Evolutionary conservation across 2,329 filamentous ascomycete genomes (phyloP).

Genomic region (Corinectria fuckeliana): DNA sequence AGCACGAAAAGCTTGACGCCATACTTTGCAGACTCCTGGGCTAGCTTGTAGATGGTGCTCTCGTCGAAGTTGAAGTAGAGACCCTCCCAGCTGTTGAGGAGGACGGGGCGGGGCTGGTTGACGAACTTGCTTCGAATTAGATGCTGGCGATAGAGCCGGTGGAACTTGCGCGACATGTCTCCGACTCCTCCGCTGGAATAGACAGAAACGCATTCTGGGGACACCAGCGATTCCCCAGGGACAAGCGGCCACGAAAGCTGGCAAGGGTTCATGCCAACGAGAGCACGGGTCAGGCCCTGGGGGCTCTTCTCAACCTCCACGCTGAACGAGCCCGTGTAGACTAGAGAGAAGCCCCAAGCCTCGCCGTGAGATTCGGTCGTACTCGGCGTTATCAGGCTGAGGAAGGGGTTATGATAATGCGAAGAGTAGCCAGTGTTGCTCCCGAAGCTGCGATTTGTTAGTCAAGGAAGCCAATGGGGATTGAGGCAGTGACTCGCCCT

Average conservation of each 20-base stretch:
- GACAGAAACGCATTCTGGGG: slow-evolving; percentile 68
- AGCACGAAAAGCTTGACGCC: slow-evolving; percentile 69
- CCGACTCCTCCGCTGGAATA: slow-evolving; percentile 66
- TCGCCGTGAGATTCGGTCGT: slow-evolving; percentile 68
- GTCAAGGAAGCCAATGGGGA: not conserved
- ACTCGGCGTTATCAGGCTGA: slow-evolving; percentile 60
- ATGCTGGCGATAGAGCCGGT: slow-evolving; percentile 66
- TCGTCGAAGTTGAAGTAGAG: slow-evolving; percentile 65
- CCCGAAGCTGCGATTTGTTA: slow-evolving; percentile 55
- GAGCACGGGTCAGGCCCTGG: slow-evolving; percentile 65
- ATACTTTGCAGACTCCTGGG: slow-evolving; percentile 61
- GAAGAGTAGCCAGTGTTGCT: slow-evolving; percentile 68
- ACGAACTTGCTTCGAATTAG: slow-evolving; percentile 64
- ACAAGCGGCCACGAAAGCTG: slow-evolving; percentile 65
- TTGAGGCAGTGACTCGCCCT: slow-evolving; percentile 46
- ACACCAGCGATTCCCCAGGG: slow-evolving; percentile 62
- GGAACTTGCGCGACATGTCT: slow-evolving; percentile 67
- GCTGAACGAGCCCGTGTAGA: slow-evolving; percentile 69
- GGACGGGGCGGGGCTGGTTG: slow-evolving; percentile 56
- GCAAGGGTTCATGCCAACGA: slow-evolving; percentile 65
- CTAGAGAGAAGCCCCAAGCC: slow-evolving; percentile 69
- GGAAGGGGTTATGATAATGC: slow-evolving; percentile 69
- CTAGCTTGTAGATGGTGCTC: slow-evolving; percentile 60
- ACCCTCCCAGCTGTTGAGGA: slow-evolving; percentile 73
- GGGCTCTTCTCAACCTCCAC: slow-evolving; percentile 68